Evolutionary conservation across 129 eudicot species (phyloP), one percentile per base, ranked within the genome.

Genomic region (Cynara cardunculus): DNA sequence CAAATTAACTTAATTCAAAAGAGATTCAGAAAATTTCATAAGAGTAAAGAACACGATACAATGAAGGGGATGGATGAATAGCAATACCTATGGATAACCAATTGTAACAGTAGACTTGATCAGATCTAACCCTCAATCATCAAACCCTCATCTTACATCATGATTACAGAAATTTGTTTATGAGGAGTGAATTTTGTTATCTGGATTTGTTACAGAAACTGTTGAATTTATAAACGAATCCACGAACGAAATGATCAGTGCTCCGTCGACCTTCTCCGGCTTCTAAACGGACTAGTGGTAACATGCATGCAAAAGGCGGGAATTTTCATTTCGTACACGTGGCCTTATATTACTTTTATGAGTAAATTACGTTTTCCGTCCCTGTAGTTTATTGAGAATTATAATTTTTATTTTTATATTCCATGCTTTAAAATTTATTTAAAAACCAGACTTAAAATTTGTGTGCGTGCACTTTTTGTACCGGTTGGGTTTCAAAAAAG

Each of bases 261-360:
- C 46, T 26, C 16, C 71, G 14, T 25, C 44, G 28, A 19, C 26
- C 25, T 56, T 56, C 24, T 56, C 65, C 24, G 68, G 49, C 16
- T 78, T 78, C 66, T n/a, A 31, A 4, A 22, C 75, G 44, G 49
- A 61, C 26, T 75, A 11, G 12, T 19, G 16, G 64, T 39, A 18
- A 39, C 32, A 72, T 18, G 30, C 18, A 74, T 44, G 56, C 0
- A 75, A 75, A 69, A 24, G 68, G 80, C 80, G 75, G 82, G 70
- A 39, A 77, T 19, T 22, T 49, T 79, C 34, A 22, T 27, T 18
- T 64, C 19, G 82, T 21, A 28, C 25, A 79, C 69, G 82, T 78
- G 75, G n/a, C n/a, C n/a, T n/a, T n/a, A n/a, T n/a, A n/a, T n/a
- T n/a, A n/a, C n/a, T n/a, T n/a, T n/a, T n/a, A n/a, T n/a, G n/a